A percentile compares a stretch with the other conserved stretches of the same genome.
phyloP scores from a whole-genome alignment of 805 yeast species.

The Candida berthetii region DNA sequence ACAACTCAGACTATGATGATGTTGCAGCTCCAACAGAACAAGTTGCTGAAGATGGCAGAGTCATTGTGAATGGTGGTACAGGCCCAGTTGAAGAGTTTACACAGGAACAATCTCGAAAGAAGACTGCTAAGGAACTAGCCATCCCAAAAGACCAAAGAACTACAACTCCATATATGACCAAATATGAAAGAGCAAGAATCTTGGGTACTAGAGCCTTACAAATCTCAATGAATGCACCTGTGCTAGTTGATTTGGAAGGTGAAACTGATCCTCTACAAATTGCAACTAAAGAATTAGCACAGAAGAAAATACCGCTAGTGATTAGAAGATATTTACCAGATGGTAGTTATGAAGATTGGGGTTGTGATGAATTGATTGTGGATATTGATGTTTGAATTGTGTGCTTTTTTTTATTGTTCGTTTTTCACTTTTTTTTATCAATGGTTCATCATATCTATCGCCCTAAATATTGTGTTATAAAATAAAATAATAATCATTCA shows the following conservation, averaged over 20 bases:
- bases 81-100: constrained; percentile 45
- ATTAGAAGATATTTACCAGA: constrained; percentile 96
- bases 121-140: constrained; percentile 73
- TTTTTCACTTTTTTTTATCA: no score
- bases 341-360: constrained; percentile 98
- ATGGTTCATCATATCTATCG: not conserved
- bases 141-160: constrained; percentile 84
- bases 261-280: constrained; percentile 98
- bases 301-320: constrained; percentile 90
- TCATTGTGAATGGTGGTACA: constrained; percentile 63
- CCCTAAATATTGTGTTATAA: not conserved
- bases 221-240: constrained; percentile 98
- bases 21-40: constrained; percentile 26
- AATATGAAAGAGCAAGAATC: constrained; percentile 96
- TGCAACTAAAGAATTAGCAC: constrained; percentile 94
- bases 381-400: constrained; percentile 40
- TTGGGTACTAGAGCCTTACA: constrained; percentile 97
- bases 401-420: not conserved
- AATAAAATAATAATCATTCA: no score
- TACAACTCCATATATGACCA: constrained; percentile 98
- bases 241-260: constrained; percentile 95
- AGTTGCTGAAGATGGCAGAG: constrained; percentile 59
- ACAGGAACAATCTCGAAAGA: constrained; percentile 37
- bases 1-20: constrained; percentile 69
- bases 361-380: constrained; percentile 93